Base-by-base conservation (phyloP, 2,329 filamentous ascomycete genomes). In the Diplodia intermedia region DNA sequence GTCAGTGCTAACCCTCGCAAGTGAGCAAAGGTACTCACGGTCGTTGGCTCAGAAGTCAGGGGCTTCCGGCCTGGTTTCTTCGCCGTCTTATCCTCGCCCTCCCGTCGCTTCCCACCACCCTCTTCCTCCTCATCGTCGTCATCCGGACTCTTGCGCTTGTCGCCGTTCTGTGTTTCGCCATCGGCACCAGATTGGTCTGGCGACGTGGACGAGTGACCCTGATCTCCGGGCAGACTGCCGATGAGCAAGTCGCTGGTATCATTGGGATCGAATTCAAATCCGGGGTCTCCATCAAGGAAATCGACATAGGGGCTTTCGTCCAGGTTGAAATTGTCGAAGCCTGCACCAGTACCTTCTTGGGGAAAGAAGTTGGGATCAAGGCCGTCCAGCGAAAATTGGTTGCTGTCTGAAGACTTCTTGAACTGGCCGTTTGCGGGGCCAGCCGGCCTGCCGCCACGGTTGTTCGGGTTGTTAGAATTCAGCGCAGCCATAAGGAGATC, bases 31-130 rank as follows among this genome's bases (percentile, higher is more conserved):
- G 57, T 50, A 88, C 94, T 84, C 89, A 98, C 94, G 72, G 94
- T 95, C 73, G 92, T 98, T 29, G 95, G 95, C 80, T 98, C 95
- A 26, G 92, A 96, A 57, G 93, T 98, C 75, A 98, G 85, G 23
- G 94, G 95, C 84, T 99, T 99, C 71, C 95, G 89, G 62, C 95
- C 95, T 4, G 95, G 94, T 82, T 98, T 99, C 88, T 98, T 98
- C 29, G 92, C 88, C 53, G 90, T 85, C 81, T 95, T 97, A 54
- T 94, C 92, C 67, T 93, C 89, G 69, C 90, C 88, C 80, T 97
- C 93, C 69, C 91, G 88, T 71, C 93, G 88, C 83, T 94, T 95
- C 69, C 88, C 88, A 72, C 88, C 88, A 54, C 78, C 91, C 6
- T 91, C 90, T 1, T 89, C 82, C 14, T 91, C 78, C 20, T 83